Evolutionary conservation across 257 asterid species (phyloP), one percentile per base, ranked within the genome.

Genomic region (Solanum peruvianum): DNA sequence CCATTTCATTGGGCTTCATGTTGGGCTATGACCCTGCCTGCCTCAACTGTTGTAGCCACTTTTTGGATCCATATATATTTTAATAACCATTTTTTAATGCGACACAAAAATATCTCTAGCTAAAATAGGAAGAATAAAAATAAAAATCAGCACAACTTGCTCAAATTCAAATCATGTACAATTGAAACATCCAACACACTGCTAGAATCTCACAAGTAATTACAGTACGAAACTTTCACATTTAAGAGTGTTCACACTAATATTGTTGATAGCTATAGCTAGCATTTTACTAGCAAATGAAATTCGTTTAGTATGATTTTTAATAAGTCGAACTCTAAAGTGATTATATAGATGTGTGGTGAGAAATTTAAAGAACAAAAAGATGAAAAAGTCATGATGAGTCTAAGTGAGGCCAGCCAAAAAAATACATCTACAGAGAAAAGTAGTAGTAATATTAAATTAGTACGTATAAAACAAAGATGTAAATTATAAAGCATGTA

Each of bases 301-400:
- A 69, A 69, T 69, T 69, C 7, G 21, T 6, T 18, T 6, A 0
- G 6, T 6, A 14, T 67, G 75, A 67, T 6, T 6, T 67, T 3
- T 29, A 82, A 60, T 20, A 47, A 64, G 83, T 69, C 83, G n/a
- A 75, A 67, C 62, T n/a, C 69, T 21, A 82, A 80, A 58, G 87
- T 66, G 69, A 90, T 33, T 77, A 77, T n/a, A 33, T 1, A 62
- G 0, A 23, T 60, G 2, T 60, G 1, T 1, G 1, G 0, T 10
- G 4, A 23, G 1, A 62, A 62, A 62, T 25, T 35, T 9, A 23
- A 21, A 7, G 44, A 69, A 86, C 23, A 67, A 89, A 56, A 90
- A 89, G 90, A 76, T 76, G 85, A 67, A 83, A 76, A 88, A 83
- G 90, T 42, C 20, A 64, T 27, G 71, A 44, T 73, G 85, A 88